Conservation (phyloP, 768 basidiomycete species). For the Tylopilus sp. region DNA sequence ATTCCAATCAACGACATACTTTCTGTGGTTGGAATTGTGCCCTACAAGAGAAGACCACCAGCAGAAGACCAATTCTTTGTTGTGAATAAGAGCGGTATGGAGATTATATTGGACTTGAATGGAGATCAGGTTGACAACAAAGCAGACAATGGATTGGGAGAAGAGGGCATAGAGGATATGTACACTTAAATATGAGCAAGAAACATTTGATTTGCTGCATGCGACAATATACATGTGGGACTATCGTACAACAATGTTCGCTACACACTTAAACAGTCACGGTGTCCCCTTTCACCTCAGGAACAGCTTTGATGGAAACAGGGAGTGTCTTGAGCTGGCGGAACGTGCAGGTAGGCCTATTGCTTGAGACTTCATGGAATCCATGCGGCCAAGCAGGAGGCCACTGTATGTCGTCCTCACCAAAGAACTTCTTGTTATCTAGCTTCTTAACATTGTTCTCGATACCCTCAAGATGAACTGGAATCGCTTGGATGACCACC, state of each 20-base stretch:
- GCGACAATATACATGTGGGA: not conserved
- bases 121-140: not conserved
- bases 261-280: not conserved
- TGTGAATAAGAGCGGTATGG: not conserved
- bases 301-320: not conserved
- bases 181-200: not conserved
- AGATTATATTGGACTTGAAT: not conserved
- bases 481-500: not conserved
- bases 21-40: not conserved
- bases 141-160: not conserved
- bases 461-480: not conserved
- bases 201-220: not conserved
- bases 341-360: not conserved
- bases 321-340: not conserved
- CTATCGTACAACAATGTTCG: not conserved
- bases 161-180: not conserved
- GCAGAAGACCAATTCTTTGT: not conserved
- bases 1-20: not conserved
- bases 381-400: not conserved
- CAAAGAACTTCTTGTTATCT: not conserved
- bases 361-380: not conserved
- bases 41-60: not conserved
- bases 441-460: not conserved
- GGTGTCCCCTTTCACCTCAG: not conserved
- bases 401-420: not conserved